Evolutionary conservation across 768 basidiomycete genomes (phyloP).

Genomic region (Coprinopsis sp.): DNA sequence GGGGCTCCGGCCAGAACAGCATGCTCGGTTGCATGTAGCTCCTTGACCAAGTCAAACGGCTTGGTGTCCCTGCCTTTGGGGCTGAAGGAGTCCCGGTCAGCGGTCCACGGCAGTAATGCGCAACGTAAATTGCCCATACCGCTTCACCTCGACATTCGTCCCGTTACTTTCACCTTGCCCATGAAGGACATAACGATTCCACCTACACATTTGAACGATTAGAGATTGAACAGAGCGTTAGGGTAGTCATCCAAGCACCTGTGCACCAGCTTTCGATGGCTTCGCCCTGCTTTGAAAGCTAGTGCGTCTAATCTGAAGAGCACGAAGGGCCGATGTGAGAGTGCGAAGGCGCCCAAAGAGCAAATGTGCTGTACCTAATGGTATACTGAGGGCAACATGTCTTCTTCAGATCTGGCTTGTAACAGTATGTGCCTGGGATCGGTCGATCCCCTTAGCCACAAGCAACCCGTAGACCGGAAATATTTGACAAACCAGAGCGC

Average conservation of each 20-base stretch:
- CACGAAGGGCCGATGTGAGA: too few species aligned
- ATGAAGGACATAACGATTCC: slow-evolving; percentile 62
- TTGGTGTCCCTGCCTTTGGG: slow-evolving; percentile 18
- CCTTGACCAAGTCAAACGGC: slow-evolving; percentile 39
- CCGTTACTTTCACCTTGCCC: slow-evolving; percentile 33
- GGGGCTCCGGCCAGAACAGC: slow-evolving; percentile 25
- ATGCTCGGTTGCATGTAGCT: slow-evolving; percentile 56
- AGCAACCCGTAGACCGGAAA: too few species aligned
- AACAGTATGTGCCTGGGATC: slow-evolving; percentile 58
- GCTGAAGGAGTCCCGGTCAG: slow-evolving; percentile 7
- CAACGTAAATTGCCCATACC: slow-evolving; percentile 7
- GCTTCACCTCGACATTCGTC: slow-evolving; percentile 22
- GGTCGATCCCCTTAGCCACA: neutral
- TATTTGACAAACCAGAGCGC: slow-evolving; percentile 58
- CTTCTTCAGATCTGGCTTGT: slow-evolving; percentile 75
- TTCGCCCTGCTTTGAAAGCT: slow-evolving; percentile 64
- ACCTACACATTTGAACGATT: slow-evolving; percentile 40
- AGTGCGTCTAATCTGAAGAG: slow-evolving; percentile 56
- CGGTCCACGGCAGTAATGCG: too few species aligned
- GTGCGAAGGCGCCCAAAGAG: too few species aligned
- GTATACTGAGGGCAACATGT: slow-evolving; percentile 96
- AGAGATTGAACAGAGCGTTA: neutral
- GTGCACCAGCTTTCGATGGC: slow-evolving; percentile 71
- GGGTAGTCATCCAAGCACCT: slow-evolving; percentile 35
- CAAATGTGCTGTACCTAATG: slow-evolving; percentile 72